Percentiles rank a stretch among this genome's conserved stretches.
Conservation (phyloP, 805 yeast species). For the Saccharomycopsis javanensis region DNA sequence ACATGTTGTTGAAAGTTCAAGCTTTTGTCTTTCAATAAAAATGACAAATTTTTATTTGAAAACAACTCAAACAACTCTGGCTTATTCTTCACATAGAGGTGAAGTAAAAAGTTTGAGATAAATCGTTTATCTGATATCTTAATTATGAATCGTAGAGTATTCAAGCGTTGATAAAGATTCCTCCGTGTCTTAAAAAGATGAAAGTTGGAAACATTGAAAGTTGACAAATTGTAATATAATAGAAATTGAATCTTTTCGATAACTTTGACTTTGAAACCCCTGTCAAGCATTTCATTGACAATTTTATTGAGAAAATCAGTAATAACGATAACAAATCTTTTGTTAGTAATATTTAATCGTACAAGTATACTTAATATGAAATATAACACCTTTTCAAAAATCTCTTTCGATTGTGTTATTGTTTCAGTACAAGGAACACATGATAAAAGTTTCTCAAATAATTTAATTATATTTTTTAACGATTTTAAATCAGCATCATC, state of each 20-base stretch:
- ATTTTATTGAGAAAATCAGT: not conserved
- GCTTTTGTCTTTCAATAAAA: not conserved
- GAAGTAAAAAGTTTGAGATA: not conserved
- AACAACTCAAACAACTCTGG: not conserved
- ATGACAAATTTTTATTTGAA: not conserved
- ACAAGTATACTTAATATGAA: not conserved
- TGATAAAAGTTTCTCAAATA: not conserved
- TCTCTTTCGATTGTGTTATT: not conserved
- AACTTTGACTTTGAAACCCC: not conserved
- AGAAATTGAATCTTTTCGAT: not conserved
- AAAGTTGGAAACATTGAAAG: not conserved
- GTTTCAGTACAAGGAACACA: not conserved
- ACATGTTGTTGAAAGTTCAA: not conserved
- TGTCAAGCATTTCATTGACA: not conserved
- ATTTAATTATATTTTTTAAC: not conserved
- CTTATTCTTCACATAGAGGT: not conserved
- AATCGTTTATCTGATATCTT: not conserved
- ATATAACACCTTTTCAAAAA: not conserved
- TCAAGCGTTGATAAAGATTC: not conserved
- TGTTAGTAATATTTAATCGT: not conserved
- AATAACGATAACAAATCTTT: not conserved
- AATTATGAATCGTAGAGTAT: not conserved
- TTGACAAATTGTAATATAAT: not conserved
- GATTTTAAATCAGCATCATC: not conserved
- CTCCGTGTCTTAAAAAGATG: not conserved